Evolutionary conservation across 2,329 filamentous ascomycete genomes (phyloP).

Genomic region (Cyanodermella asteris): DNA sequence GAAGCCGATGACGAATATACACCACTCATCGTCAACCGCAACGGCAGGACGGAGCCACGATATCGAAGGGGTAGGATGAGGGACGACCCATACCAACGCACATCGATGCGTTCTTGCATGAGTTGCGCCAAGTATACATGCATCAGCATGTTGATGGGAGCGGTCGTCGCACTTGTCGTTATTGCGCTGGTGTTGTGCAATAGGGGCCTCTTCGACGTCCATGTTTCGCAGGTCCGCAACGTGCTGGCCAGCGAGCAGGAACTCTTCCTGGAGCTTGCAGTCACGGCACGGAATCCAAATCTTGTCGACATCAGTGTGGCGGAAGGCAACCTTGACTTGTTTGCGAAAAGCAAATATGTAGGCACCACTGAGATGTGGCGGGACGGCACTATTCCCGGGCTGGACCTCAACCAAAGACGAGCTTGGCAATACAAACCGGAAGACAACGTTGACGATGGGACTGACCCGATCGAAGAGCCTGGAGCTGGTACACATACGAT

Average conservation of each 20-base stretch:
- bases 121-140: slow-evolving; percentile 73
- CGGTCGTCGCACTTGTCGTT: slow-evolving; percentile 66
- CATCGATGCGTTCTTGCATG: slow-evolving; percentile 43
- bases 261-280: slow-evolving; percentile 77
- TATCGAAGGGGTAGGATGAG: too few relatives aligned
- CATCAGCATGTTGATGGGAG: slow-evolving; percentile 56
- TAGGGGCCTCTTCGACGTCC: slow-evolving; percentile 60
- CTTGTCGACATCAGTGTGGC: slow-evolving; percentile 71
- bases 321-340: slow-evolving; percentile 75
- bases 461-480: slow-evolving; percentile 41
- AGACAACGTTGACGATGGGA: slow-evolving; percentile 29
- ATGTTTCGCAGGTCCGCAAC: slow-evolving; percentile 62
- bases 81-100: too few relatives aligned
- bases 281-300: slow-evolving; percentile 80
- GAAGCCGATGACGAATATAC: slow-evolving; percentile 74
- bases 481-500: slow-evolving; percentile 55
- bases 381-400: slow-evolving; percentile 7
- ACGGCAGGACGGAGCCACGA: slow-evolving; percentile 41
- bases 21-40: slow-evolving; percentile 52
- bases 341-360: slow-evolving; percentile 80
- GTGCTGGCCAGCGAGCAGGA: slow-evolving; percentile 88
- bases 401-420: background rate
- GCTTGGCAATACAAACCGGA: background rate
- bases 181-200: slow-evolving; percentile 83
- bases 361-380: slow-evolving; percentile 31